phyloP scores from a whole-genome alignment of 768 basidiomycete species.

The Plicaturopsis crispa region DNA sequence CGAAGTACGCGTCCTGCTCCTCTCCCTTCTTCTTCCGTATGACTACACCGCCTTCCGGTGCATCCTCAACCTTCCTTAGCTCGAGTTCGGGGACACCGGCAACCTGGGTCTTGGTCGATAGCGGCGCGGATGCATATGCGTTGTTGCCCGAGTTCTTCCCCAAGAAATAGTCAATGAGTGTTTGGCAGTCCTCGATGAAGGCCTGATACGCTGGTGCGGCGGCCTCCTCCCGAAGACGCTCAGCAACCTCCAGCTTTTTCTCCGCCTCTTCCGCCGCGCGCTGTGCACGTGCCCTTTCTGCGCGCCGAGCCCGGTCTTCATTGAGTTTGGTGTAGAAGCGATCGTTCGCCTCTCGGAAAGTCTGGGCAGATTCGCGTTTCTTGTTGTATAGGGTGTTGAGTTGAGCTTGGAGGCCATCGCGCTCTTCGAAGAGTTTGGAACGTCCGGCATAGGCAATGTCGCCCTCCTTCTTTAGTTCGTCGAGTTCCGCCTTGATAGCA shows the following conservation, averaged over 20 bases:
- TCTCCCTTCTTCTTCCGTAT: slow-evolving; percentile 89
- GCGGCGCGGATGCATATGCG: slow-evolving; percentile 31
- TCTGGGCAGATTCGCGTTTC: slow-evolving; percentile 67
- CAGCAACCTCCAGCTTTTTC: slow-evolving; percentile 73
- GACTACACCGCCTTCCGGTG: slow-evolving; percentile 57
- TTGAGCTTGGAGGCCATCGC: slow-evolving; percentile 62
- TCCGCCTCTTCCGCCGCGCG: slow-evolving; percentile 70
- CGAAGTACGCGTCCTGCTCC: slow-evolving; percentile 76
- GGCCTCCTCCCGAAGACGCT: slow-evolving; percentile 86
- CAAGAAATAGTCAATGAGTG: slow-evolving; percentile 78
- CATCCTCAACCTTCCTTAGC: slow-evolving; percentile 72
- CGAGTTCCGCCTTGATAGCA: slow-evolving; percentile 76
- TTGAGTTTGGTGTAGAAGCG: slow-evolving; percentile 76
- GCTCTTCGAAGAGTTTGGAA: slow-evolving; percentile 80
- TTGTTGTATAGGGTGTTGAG: slow-evolving; percentile 64
- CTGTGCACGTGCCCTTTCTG: slow-evolving; percentile 69
- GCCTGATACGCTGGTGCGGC: slow-evolving; percentile 82
- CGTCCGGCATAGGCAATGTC: slow-evolving; percentile 81
- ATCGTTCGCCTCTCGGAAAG: slow-evolving; percentile 79
- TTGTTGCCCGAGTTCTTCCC: slow-evolving; percentile 49
- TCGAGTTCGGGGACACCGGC: slow-evolving; percentile 76
- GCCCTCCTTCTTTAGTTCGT: slow-evolving; percentile 76
- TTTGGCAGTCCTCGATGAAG: slow-evolving; percentile 95
- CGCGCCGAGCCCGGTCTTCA: slow-evolving; percentile 81
- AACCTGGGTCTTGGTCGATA: slow-evolving; percentile 35